phyloP scores from a whole-genome alignment of 495 filamentous ascomycete species.

The Daldinia caldariorum region DNA sequence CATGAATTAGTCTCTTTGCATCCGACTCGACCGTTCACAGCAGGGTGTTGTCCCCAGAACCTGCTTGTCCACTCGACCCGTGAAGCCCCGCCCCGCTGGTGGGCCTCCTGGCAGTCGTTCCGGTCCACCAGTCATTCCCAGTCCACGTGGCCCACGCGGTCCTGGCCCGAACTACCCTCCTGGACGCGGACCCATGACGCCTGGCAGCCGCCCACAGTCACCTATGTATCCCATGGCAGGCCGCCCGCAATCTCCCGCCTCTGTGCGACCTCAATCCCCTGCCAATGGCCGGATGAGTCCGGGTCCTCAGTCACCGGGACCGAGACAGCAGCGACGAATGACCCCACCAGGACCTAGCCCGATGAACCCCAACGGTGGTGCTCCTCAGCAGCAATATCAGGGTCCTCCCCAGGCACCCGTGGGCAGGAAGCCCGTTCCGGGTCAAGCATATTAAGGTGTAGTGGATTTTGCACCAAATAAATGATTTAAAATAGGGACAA shows the following conservation, averaged over 20 bases:
- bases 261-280: conserved; percentile 53
- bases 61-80: conserved; percentile 89
- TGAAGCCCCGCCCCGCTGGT: conserved; percentile 79
- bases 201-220: conserved; percentile 54
- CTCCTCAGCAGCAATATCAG: conserved; percentile 43
- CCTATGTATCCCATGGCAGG: conserved; percentile 53
- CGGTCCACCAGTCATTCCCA: conserved; percentile 51
- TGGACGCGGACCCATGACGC: conserved; percentile 60
- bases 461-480: conserved; percentile 1
- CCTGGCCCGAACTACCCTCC: conserved; percentile 59
- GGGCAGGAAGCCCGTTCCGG: conserved; percentile 58
- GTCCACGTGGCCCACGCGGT: conserved; percentile 55
- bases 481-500: conserved; percentile 1
- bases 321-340: conserved; percentile 55
- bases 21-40: conserved; percentile 85
- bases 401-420: conserved; percentile 44
- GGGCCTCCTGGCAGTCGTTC: conserved; percentile 52
- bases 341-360: conserved; percentile 69
- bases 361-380: conserved; percentile 60
- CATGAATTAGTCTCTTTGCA: conserved; percentile 79
- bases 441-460: conserved; percentile 57
- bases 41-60: conserved; percentile 95
- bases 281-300: conserved; percentile 49
- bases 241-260: conserved; percentile 49
- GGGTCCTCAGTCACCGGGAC: conserved; percentile 54